Conservation (phyloP, 2,329 filamentous ascomycete genomes). For the Colletotrichum noveboracense region DNA sequence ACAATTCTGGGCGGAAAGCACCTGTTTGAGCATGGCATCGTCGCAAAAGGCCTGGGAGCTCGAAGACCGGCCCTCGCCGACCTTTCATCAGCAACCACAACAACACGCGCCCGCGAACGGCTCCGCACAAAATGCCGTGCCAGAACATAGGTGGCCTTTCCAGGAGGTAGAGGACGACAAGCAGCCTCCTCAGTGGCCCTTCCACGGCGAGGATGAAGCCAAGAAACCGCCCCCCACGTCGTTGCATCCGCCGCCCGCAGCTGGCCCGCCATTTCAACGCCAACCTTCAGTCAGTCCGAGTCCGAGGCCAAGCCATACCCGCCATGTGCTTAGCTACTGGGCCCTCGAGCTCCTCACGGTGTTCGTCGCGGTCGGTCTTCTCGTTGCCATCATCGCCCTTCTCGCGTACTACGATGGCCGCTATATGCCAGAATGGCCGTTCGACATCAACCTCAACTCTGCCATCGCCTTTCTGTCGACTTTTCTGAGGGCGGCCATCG, state of each 20-base stretch:
- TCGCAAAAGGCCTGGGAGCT: constrained; percentile 3
- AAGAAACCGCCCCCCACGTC: not conserved
- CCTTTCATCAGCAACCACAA: not conserved
- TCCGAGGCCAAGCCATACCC: not conserved
- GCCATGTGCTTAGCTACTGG: constrained; percentile 8
- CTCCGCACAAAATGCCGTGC: not conserved
- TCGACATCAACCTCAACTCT: constrained; percentile 27
- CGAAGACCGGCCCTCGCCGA: not conserved
- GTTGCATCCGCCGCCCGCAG: not conserved
- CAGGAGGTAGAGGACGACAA: not conserved
- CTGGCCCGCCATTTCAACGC: not conserved
- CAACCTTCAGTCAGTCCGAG: not conserved
- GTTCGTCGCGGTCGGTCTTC: not conserved
- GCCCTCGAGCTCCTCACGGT: constrained; percentile 4
- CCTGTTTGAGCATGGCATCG: not conserved
- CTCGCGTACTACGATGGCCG: constrained; percentile 9
- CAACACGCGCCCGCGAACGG: not conserved
- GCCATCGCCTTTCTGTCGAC: constrained; percentile 23
- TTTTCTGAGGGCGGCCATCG: constrained; percentile 26
- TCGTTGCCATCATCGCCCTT: constrained; percentile 3
- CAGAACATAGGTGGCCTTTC: not conserved
- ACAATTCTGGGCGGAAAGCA: not conserved
- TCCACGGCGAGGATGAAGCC: not conserved
- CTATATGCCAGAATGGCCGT: constrained; percentile 26
- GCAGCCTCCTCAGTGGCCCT: not conserved